Conservation (phyloP, 2,329 filamentous ascomycete genomes). For the Metarhizium rileyi region DNA sequence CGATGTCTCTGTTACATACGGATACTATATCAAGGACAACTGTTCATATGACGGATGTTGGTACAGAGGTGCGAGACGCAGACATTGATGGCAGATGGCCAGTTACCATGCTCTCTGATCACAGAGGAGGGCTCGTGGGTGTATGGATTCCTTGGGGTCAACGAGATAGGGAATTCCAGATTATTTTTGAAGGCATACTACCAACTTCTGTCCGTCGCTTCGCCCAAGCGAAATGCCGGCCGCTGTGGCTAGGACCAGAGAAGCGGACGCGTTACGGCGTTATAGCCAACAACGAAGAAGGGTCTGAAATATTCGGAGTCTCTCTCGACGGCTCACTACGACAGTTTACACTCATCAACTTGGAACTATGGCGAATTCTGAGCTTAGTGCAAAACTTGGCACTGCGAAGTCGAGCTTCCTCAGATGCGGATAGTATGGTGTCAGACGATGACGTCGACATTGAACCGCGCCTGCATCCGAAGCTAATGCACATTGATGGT, state of each 20-base stretch:
- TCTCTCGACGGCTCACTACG: conserved; percentile 60
- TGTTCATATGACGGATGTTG: conserved; percentile 37
- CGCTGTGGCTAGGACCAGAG: conserved; percentile 35
- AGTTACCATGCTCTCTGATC: conserved; percentile 38
- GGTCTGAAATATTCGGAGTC: conserved; percentile 50
- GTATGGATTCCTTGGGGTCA: conserved; percentile 39
- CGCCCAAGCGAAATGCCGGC: conserved; percentile 40
- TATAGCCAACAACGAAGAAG: conserved; percentile 32
- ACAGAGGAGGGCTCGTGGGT: conserved; percentile 36
- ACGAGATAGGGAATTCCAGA: conserved; percentile 29
- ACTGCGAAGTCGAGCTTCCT: conserved; percentile 24
- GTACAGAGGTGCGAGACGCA: conserved; percentile 17
- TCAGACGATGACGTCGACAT: conserved; percentile 12
- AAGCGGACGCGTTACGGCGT: conserved; percentile 29
- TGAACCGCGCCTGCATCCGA: conserved; percentile 31
- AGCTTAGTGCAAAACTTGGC: conserved; percentile 64
- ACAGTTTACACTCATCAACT: conserved; percentile 57
- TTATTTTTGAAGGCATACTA: conserved; percentile 48
- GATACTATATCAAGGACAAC: conserved; percentile 36
- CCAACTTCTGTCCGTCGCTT: conserved; percentile 47
- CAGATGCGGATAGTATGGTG: conserved; percentile 9
- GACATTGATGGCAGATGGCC: conserved; percentile 21
- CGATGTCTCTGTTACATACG: conserved; percentile 32
- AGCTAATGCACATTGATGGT: conserved; percentile 56
- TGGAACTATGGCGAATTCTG: conserved; percentile 57